Evolutionary conservation across 345 rosid species (phyloP).

Genomic region (Corchorus capsularis): DNA sequence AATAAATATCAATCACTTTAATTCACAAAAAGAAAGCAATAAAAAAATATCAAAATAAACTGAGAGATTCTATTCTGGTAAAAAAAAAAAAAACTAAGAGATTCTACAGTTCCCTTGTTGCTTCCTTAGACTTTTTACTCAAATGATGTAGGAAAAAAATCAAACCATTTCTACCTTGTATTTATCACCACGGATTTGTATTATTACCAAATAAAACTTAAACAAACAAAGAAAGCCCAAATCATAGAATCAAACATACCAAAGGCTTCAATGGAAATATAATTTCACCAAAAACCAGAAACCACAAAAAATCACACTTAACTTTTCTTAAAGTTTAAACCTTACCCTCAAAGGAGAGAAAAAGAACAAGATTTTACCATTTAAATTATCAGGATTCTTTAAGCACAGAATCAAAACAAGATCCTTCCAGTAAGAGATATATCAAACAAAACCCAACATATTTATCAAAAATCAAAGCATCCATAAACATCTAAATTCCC

Average conservation of each 20-base stretch:
- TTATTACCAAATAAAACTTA: slow-evolving; percentile 12
- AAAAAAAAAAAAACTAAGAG: too few species aligned
- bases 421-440: too few species aligned
- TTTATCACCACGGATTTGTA: slow-evolving; percentile 33
- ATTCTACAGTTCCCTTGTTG: slow-evolving; percentile 25
- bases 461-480: too few species aligned
- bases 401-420: too few species aligned
- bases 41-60: slow-evolving; percentile 29
- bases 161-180: slow-evolving; percentile 17
- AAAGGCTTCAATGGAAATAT: not conserved
- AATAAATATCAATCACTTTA: too few species aligned
- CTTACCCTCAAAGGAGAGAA: too few species aligned
- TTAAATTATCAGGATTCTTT: too few species aligned
- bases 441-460: too few species aligned
- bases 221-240: slow-evolving; percentile 36
- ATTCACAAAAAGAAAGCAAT: slow-evolving; percentile 22
- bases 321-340: slow-evolving; percentile 23
- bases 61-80: too few species aligned
- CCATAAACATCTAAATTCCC: too few species aligned
- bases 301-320: slow-evolving; percentile 29
- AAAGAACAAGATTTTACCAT: too few species aligned
- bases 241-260: slow-evolving; percentile 15
- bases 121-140: slow-evolving; percentile 37
- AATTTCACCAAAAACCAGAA: not conserved
- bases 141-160: slow-evolving; percentile 30